Percentiles rank a stretch among this genome's conserved stretches.
phyloP scores from a whole-genome alignment of 208 protist genomes.

The Wallacemonas sp. region DNA sequence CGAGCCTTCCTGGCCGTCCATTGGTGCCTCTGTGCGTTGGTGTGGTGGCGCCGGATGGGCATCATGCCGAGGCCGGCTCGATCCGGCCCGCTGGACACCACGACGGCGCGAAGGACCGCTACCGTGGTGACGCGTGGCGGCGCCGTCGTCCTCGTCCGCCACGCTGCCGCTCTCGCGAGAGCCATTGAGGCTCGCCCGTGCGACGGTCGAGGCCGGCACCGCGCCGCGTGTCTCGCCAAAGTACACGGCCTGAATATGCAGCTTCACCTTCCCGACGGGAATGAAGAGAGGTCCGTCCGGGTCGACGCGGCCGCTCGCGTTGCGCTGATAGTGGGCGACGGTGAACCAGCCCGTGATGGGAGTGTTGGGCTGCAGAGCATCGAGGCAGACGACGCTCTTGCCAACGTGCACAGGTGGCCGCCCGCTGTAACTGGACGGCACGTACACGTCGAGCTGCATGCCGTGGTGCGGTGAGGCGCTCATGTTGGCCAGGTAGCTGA shows the following conservation, averaged over 20 bases:
- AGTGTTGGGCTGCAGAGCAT: constrained; percentile 38
- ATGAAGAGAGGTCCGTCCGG: constrained; percentile 16
- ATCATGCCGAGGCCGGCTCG: too few relatives aligned
- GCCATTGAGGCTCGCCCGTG: not conserved
- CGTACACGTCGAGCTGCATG: constrained; percentile 74
- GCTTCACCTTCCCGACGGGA: constrained; percentile 56
- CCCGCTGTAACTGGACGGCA: constrained; percentile 85
- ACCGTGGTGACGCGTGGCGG: too few relatives aligned
- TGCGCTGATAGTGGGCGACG: constrained; percentile 47
- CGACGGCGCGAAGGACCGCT: too few relatives aligned
- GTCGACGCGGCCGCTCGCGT: not conserved
- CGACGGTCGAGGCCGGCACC: too few relatives aligned
- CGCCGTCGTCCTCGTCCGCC: not conserved
- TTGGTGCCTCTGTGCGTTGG: too few relatives aligned
- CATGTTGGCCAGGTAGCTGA: constrained; percentile 69
- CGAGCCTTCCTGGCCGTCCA: constrained; percentile 1
- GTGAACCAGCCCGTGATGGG: constrained; percentile 75
- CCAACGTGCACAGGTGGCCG: constrained; percentile 61
- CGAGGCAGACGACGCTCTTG: constrained; percentile 54
- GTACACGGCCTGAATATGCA: constrained; percentile 45
- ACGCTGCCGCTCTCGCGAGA: not conserved
- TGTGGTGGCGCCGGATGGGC: too few relatives aligned
- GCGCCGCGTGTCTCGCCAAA: constrained; percentile 27
- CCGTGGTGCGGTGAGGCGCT: constrained; percentile 50
- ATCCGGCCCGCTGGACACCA: too few relatives aligned